Evolutionary conservation across 768 basidiomycete genomes (phyloP), one percentile per base, ranked within the genome.

Genomic region (Lactarius trivialis): DNA sequence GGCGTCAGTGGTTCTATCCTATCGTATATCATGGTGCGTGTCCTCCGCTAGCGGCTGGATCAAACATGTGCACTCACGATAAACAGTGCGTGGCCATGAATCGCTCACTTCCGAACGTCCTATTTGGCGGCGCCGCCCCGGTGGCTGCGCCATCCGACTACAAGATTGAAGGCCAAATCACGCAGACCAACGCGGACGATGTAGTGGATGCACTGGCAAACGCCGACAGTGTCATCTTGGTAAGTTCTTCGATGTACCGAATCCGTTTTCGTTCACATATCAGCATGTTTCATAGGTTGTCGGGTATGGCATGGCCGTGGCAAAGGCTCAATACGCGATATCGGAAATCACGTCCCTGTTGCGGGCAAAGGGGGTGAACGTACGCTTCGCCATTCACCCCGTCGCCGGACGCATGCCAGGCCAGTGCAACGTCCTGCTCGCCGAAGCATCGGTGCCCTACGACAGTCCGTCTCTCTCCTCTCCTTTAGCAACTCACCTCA

Each of bases 391-490:
- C 11, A 91, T 91, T 59, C 92, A 94, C 69, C 92, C 92, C 12
- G 92, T 94, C 15, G 92, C 92, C 45, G 92, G 92, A 56, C 86
- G 92, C 51, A 94, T 94, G 92, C 92, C 92, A 14, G 92, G 92
- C 48, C 89, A 94, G 75, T 92, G 91, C 71, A 94, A 94, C 68
- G 91, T 94, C n/a, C 80, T 94, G 51, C 77, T 94, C 6, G 92
- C 92, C 4, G 92, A 94, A 71, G 92, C 92, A 3, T 88, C 89
- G 6, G 91, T 94, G 15, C 92, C 92, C 2, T 93, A 93, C 68
- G 91, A 93, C 69, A 89, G 89, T 91, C 32, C 24, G 14, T 17
- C 68, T 58, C 39, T 39, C 51, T 30, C 55, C 12, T 26, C 26
- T 12, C 28, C 3, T 24, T 7, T n/a, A 30, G 14, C 26, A 17